Percentiles rank a stretch among this genome's conserved stretches.
phyloP scores from a whole-genome alignment of 768 basidiomycete genomes.

The Tulasnella sp. region DNA sequence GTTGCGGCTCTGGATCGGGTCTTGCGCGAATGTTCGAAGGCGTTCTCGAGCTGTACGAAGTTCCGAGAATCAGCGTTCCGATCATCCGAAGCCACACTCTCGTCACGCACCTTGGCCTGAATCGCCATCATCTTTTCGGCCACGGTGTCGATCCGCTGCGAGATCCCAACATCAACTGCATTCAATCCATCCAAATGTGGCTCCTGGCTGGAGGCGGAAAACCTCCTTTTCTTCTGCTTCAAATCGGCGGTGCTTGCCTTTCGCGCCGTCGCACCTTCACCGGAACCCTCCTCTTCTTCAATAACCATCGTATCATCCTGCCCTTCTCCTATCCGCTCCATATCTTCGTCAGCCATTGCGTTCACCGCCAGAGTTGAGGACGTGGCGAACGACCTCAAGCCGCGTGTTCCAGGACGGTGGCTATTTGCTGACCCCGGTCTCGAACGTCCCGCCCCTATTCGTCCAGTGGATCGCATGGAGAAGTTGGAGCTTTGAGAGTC shows the following conservation, averaged over 20 bases:
- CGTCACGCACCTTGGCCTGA: conserved; percentile 68
- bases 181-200: conserved; percentile 57
- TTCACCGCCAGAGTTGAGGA: conserved; percentile 70
- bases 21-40: conserved; percentile 7
- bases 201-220: conserved; percentile 44
- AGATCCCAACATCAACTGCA: conserved; percentile 82
- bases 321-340: background rate
- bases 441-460: conserved; percentile 29
- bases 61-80: background rate
- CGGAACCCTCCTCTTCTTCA: conserved; percentile 35
- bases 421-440: background rate
- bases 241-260: conserved; percentile 1
- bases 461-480: conserved; percentile 51
- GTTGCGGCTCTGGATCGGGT: background rate
- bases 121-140: conserved; percentile 82
- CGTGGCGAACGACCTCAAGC: conserved; percentile 64
- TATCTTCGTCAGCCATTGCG: conserved; percentile 6
- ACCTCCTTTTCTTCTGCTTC: conserved; percentile 47
- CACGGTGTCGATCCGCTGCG: conserved; percentile 76
- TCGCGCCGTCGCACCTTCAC: conserved; percentile 28
- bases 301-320: conserved; percentile 17
- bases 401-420: conserved; percentile 42
- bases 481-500: conserved; percentile 37
- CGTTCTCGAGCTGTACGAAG: conserved; percentile 6
- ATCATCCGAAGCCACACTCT: background rate